Evolutionary conservation across 2,329 filamentous ascomycete species (phyloP).

Genomic region (Aspergillus proliferans): DNA sequence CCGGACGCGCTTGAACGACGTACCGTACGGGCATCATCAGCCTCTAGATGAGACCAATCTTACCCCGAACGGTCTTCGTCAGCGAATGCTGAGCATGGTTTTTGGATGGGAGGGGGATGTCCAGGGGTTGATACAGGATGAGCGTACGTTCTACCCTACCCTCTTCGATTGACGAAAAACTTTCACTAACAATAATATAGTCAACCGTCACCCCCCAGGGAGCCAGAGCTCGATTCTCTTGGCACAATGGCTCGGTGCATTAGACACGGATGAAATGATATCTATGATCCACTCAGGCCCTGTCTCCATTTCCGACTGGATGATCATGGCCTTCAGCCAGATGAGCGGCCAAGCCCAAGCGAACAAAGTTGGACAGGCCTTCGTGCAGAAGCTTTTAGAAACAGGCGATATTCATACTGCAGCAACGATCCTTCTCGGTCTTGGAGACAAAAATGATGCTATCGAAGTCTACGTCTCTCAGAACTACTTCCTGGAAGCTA

Average conservation of each 20-base stretch:
- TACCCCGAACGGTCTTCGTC: constrained; percentile 70
- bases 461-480: constrained; percentile 95
- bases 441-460: constrained; percentile 88
- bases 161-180: background rate
- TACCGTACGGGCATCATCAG: constrained; percentile 69
- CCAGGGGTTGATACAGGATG: constrained; percentile 73
- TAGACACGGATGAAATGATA: constrained; percentile 72
- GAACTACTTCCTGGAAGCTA: constrained; percentile 84
- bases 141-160: constrained; percentile 46
- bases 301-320: constrained; percentile 95
- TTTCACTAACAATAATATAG: constrained; percentile 23
- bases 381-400: constrained; percentile 83
- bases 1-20: constrained; percentile 70
- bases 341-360: constrained; percentile 74
- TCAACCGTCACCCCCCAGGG: constrained; percentile 64
- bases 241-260: constrained; percentile 86
- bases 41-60: constrained; percentile 53
- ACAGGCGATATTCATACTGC: constrained; percentile 87
- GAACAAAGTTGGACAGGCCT: constrained; percentile 83
- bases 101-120: constrained; percentile 93
- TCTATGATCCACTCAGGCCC: constrained; percentile 68
- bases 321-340: constrained; percentile 84
- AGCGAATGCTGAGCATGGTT: constrained; percentile 86
- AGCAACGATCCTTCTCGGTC: constrained; percentile 83
- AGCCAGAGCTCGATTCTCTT: constrained; percentile 76